Evolutionary conservation across 805 yeast species (phyloP), one percentile per base, ranked within the genome.

Genomic region (Saturnispora ahearnii): DNA sequence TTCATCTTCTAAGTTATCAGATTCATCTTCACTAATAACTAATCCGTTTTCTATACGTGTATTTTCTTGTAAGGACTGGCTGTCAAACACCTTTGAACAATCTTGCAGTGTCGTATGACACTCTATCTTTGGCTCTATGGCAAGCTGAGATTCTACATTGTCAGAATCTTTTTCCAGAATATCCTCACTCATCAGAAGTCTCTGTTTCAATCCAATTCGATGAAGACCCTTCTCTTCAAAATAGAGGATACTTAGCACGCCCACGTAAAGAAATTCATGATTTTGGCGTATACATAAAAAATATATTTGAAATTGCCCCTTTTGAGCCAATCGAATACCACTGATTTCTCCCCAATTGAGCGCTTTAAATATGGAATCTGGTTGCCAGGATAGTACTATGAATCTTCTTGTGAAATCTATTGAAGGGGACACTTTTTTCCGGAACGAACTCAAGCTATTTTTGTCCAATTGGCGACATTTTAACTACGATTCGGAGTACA

Each of bases 401-500:
- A 33, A 40, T 31, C 18, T 24, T 13, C 9, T 33, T 3, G 31
- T 40, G 30, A 37, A 22, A 4, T 31, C 30, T 30, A 5, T 46
- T 13, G 12, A 21, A 4, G 8, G 26, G n/a, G 44, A 40, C 12
- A 32, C 8, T 11, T 21, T 13, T 31, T 30, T 15, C 18, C 30
- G 30, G n/a, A 22, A 43, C 9, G 51, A 47, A 11, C 21, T 55
- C 4, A 10, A 28, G 12, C 6, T 22, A 9, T 57, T 57, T 21
- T n/a, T 57, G 28, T 31, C 40, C 36, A 53, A 50, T 29, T 57
- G 60, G 60, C 41, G 42, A 15, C 52, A 49, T 1, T 18, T 44
- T 18, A 51, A 50, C 6, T 13, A 43, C 10, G 53, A 55, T 43
- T 26, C 33, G 8, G 46, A 43, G 9, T 38, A 46, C 15, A 45